Base-by-base conservation (phyloP, 139 green algal species). In the Coelastrella sp. region DNA sequence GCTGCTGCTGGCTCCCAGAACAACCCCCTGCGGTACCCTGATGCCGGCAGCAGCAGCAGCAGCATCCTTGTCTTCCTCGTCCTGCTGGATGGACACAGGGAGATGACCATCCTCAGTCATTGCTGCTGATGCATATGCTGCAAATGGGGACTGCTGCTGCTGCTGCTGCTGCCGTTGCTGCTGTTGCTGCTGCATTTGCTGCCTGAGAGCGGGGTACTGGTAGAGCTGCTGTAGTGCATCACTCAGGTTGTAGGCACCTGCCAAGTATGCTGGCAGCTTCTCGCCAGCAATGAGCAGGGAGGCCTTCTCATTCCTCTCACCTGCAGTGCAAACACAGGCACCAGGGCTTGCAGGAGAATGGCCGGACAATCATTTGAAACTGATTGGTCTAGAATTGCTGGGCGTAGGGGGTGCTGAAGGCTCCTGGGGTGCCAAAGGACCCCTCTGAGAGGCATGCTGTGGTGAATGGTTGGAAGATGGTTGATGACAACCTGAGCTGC, bases 291-390 rank as follows among this genome's bases (percentile, higher is more conserved):
- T 82, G 0, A 83, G 66, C 15, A 91, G 65, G 1, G 79, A 58
- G 35, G 87, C 80, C 66, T 91, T 91, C 7, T 19, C 8, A 25
- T 91, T 87, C 27, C 20, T 22, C n/a, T 91, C 79, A 27, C 87
- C 86, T 90, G 25, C 8, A 25, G 8, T 19, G 35, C 15, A 7
- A 76, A 25, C 68, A 76, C 15, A 17, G 19, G 68, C 68, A 24
- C 15, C 68, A 76, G 68, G 4, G 35, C 15, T 19, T 27, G 68
- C 68, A 76, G 4, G 17, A 76, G 8, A 76, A 49, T 3, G 35
- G 35, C 35, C 35, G 3, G 35, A 49, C 35, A 49, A 1, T 49
- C 35, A 49, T 49, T 49, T 49, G 35, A 49, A 49, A 49, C 35
- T 49, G 35, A 49, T 49, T 49, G 1, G 3, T 49, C 35, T 49